Percentiles rank a stretch among this genome's conserved stretches.
Evolutionary conservation across 331 rosid genomes (phyloP).

Genomic region (Rhamnella rubrinervis): DNA sequence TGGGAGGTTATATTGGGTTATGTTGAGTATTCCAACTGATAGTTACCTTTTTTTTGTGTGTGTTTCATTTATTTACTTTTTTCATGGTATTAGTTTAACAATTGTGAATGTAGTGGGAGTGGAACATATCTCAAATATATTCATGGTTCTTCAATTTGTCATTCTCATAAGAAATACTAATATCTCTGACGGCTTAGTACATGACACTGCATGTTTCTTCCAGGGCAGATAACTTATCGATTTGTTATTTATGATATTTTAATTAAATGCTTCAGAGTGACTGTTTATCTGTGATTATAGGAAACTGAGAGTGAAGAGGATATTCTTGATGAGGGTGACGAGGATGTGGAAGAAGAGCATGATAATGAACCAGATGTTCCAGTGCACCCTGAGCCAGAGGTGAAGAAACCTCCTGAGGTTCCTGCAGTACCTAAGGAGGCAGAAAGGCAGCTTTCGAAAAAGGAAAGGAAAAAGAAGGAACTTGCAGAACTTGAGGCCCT

Average conservation of each 20-base stretch:
- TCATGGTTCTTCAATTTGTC: not conserved
- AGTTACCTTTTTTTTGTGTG: not conserved
- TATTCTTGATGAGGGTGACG: slow-evolving; percentile 83
- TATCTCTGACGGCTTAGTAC: no score
- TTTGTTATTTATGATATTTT: not conserved
- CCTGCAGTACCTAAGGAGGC: slow-evolving; percentile 66
- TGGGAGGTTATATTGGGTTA: no score
- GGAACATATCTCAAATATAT: not conserved
- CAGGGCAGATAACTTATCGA: not conserved
- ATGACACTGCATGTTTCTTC: no score
- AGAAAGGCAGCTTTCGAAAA: slow-evolving; percentile 83
- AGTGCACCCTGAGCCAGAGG: slow-evolving; percentile 49
- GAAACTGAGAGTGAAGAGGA: slow-evolving; percentile 88
- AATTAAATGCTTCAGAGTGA: not conserved
- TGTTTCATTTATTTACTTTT: not conserved
- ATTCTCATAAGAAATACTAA: not conserved
- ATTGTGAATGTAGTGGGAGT: not conserved
- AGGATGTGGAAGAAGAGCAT: slow-evolving; percentile 81
- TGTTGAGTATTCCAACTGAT: no score
- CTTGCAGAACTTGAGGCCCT: slow-evolving; percentile 96
- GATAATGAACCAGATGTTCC: slow-evolving; percentile 59
- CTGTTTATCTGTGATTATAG: slow-evolving; percentile 34
- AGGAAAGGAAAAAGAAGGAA: slow-evolving; percentile 89
- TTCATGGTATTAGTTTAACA: not conserved
- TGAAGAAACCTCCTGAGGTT: slow-evolving; percentile 51